Evolutionary conservation across 495 filamentous ascomycete genomes (phyloP).

Genomic region (Geopyxis carbonaria): DNA sequence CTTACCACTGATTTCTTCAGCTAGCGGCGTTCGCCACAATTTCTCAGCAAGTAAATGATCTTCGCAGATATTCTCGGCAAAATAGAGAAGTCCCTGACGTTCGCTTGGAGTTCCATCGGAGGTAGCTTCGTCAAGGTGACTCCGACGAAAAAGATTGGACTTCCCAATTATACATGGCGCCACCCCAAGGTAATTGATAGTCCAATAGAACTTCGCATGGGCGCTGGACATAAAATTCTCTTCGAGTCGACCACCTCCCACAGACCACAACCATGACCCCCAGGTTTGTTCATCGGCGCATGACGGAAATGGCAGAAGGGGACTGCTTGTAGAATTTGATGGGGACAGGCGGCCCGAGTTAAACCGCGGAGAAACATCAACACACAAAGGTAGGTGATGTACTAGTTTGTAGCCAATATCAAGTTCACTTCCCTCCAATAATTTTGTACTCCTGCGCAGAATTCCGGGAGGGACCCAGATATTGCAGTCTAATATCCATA

Average conservation of each 20-base stretch:
- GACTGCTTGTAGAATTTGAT: not conserved
- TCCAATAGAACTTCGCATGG: constrained; percentile 95
- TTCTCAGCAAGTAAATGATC: constrained; percentile 91
- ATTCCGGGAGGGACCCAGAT: constrained; percentile 75
- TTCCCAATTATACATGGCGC: constrained; percentile 94
- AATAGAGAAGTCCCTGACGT: constrained; percentile 67
- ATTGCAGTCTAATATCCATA: constrained; percentile 96
- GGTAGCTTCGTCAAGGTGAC: constrained; percentile 74
- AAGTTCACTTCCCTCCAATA: constrained; percentile 48
- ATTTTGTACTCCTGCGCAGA: constrained; percentile 70
- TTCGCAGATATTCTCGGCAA: constrained; percentile 92
- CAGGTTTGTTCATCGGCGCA: constrained; percentile 4
- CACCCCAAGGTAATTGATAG: constrained; percentile 82
- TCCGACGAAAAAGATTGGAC: constrained; percentile 92
- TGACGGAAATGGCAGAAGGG: not conserved
- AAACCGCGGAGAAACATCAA: constrained; percentile 34
- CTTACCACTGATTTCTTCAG: constrained; percentile 31
- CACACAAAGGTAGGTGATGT: constrained; percentile 76
- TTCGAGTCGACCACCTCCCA: constrained; percentile 69
- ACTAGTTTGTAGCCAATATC: constrained; percentile 73
- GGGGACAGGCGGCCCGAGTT: not conserved
- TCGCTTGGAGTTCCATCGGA: constrained; percentile 30
- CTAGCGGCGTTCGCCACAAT: constrained; percentile 51
- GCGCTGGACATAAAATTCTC: constrained; percentile 86
- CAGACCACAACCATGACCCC: constrained; percentile 20